Conservation (phyloP, 208 protist species). For the Leishmania martiniquensis region DNA sequence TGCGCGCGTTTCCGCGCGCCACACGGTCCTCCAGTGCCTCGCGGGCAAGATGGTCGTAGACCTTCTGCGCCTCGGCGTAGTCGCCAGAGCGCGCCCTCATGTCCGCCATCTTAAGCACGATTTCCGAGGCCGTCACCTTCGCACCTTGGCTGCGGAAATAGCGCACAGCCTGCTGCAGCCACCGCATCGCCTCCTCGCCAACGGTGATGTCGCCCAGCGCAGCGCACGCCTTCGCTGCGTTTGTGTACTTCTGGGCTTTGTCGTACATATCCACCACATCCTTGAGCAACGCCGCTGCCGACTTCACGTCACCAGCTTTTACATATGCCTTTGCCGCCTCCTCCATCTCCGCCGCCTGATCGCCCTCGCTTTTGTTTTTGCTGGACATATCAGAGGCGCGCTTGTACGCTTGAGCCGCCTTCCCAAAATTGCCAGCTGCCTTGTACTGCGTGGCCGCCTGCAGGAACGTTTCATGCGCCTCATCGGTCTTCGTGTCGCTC, state of each 20-base stretch:
- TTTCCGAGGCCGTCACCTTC: slow-evolving; percentile 70
- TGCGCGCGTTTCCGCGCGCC: slow-evolving; percentile 63
- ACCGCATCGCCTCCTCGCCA: slow-evolving; percentile 63
- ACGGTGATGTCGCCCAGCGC: slow-evolving; percentile 64
- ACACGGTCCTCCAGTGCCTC: slow-evolving; percentile 80
- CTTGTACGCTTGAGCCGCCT: slow-evolving; percentile 72
- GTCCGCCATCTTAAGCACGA: slow-evolving; percentile 77
- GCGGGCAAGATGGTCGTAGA: slow-evolving; percentile 79
- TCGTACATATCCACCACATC: slow-evolving; percentile 70
- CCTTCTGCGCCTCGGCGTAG: slow-evolving; percentile 58
- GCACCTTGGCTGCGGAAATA: slow-evolving; percentile 74
- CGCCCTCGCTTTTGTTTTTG: slow-evolving; percentile 68
- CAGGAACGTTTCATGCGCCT: slow-evolving; percentile 77
- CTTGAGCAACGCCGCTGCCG: slow-evolving; percentile 39
- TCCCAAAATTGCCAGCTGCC: slow-evolving; percentile 64
- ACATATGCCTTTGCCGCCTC: slow-evolving; percentile 61
- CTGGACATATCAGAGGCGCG: slow-evolving; percentile 73
- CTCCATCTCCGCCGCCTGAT: slow-evolving; percentile 67
- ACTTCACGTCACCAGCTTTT: slow-evolving; percentile 52
- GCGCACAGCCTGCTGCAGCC: slow-evolving; percentile 65
- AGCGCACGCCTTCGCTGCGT: slow-evolving; percentile 75
- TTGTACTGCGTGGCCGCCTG: slow-evolving; percentile 88
- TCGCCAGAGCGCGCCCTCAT: slow-evolving; percentile 65
- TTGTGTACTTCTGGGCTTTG: slow-evolving; percentile 55
- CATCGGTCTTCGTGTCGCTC: slow-evolving; percentile 59